Evolutionary conservation across 208 protist species (phyloP), one percentile per base, ranked within the genome.

Genomic region (Leishmania gerbilli): DNA sequence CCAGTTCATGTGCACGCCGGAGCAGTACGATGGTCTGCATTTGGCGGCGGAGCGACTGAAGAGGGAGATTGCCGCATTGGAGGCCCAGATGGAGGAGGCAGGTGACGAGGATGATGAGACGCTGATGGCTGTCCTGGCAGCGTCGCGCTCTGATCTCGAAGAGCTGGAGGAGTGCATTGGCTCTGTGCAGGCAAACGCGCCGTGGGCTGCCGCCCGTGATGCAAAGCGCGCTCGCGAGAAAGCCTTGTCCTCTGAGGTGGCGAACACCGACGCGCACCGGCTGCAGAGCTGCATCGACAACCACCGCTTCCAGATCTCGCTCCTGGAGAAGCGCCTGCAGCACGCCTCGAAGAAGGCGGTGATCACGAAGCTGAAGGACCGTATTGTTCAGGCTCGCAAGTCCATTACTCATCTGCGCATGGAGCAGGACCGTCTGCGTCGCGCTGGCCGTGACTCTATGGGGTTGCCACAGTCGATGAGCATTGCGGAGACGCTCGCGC

Each of bases 101-200:
- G 93, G 90, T 68, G 91, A 95, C 71, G 95, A 98, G 84, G 92
- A 98, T 79, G 95, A 98, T 74, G 93, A 96, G 87, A 98, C 95
- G n/a, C 88, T 98, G n/a, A 98, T 98, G 95, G 87, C 93, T n/a
- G 95, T 96, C 11, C 88, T 98, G n/a, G 95, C 95, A 37, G 89
- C 84, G 24, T 98, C 93, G 37, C 89, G 95, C 6, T 83, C 95
- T 1, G 95, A 98, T 77, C 85, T 98, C 13, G 93, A 98, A 84
- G 95, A 98, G 83, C 85, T 98, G 37, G 92, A 98, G 65, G 93
- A 95, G 21, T 98, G 92, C 81, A 95, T 98, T 76, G 74, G 56
- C 60, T 91, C 89, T 11, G 95, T 98, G 53, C 93, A 94, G 81
- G 75, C 81, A 19, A 89, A 90, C 76, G 91, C 91, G 34, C 31